Percentiles rank a stretch among this genome's conserved stretches.
Evolutionary conservation across 2,329 filamentous ascomycete genomes (phyloP).

Genomic region (Phaeomoniella chlamydospora): DNA sequence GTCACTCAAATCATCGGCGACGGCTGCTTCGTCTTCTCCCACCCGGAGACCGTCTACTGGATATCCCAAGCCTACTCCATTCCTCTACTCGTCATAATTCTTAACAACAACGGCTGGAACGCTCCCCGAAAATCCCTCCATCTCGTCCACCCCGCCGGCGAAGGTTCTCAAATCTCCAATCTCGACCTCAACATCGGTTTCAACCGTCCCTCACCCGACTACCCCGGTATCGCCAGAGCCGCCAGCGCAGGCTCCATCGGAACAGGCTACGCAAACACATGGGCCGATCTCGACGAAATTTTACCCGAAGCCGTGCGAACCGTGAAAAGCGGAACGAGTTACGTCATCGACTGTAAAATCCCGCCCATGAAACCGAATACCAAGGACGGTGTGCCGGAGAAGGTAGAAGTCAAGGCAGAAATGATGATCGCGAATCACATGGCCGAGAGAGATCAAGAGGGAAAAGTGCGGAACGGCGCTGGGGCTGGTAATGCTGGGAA

Average conservation of each 20-base stretch:
- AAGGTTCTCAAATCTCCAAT: slow-evolving; percentile 46
- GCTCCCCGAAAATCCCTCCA: slow-evolving; percentile 46
- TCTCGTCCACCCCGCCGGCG: slow-evolving; percentile 51
- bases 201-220: slow-evolving; percentile 47
- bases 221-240: slow-evolving; percentile 52
- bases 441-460: no score
- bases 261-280: slow-evolving; percentile 41
- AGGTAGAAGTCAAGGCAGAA: no score
- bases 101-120: slow-evolving; percentile 62
- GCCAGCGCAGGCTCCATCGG: slow-evolving; percentile 43
- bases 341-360: slow-evolving; percentile 41
- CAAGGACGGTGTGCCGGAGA: no score
- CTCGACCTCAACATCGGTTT: slow-evolving; percentile 54
- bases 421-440: no score
- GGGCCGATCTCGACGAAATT: slow-evolving; percentile 37
- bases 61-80: slow-evolving; percentile 52
- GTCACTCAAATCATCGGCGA: slow-evolving; percentile 54
- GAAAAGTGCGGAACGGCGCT: no score
- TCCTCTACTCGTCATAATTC: slow-evolving; percentile 49
- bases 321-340: slow-evolving; percentile 36
- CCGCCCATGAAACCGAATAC: no score
- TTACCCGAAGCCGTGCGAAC: slow-evolving; percentile 44
- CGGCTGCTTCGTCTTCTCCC: slow-evolving; percentile 51
- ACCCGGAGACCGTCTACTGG: slow-evolving; percentile 55
- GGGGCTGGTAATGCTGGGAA: no score